Base-by-base conservation (phyloP, 2,329 filamentous ascomycete species). In the Colletotrichum incanum region DNA sequence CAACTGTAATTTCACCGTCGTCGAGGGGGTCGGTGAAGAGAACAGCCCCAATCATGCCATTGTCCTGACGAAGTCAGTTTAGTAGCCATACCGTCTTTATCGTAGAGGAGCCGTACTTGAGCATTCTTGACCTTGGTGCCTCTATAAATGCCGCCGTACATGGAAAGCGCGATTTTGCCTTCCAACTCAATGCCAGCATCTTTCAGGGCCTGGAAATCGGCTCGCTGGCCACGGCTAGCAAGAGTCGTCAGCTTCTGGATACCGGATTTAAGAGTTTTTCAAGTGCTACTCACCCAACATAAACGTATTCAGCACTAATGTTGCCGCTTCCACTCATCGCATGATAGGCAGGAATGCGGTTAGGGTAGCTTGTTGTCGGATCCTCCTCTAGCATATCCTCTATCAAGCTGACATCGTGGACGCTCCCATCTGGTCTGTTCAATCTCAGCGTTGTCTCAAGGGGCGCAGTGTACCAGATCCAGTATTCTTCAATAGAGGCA, bases 331-430 rank as follows among this genome's bases (percentile, higher is more conserved):
- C 65, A n/a, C 68, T 71, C 68, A 71, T 71, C 0, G 68, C 65
- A 11, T 68, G 64, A n/a, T 58, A 71, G 1, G 68, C 68, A 11
- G 65, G 65, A 3, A 71, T 68, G 3, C 68, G 56, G 41, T 71
- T 71, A 8, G 68, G 68, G 43, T 68, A 71, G 20, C 64, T 63
- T 12, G 68, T 68, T 0, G 68, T 71, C 4, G 68, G 66, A 28
- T 72, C 65, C n/a, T 72, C 69, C 16, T 72, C 65, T 5, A 72
- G 56, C 69, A 68, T 64, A 18, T 63, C 56, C 45, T 72, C 69
- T 1, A 72, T 72, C 58, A 72, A 54, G 16, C 59, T 69, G 16
- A 68, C 69, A 6, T 62, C 16, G 7, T 68, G 64, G 1, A 68
- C n/a, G 20, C 49, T 71, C 9, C 68, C 68, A 20, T 71, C 68